phyloP scores from a whole-genome alignment of 108 stramenopile species.

The Fistulifera pelliculosa region DNA sequence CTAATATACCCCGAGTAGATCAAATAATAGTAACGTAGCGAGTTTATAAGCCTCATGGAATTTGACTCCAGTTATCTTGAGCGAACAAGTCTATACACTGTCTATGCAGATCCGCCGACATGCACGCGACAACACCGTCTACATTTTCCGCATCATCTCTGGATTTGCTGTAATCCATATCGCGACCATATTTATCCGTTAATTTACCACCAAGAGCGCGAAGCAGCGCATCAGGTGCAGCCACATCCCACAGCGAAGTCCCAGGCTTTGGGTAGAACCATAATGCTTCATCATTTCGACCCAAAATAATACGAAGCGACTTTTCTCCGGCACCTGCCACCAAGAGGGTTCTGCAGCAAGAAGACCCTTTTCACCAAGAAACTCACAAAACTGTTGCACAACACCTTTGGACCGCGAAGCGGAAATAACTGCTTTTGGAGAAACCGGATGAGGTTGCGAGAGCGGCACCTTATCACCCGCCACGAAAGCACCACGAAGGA shows the following conservation, averaged over 20 bases:
- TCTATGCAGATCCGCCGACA: slow-evolving; percentile 26
- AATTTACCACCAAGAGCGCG: slow-evolving; percentile 38
- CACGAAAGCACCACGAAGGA: slow-evolving; percentile 35
- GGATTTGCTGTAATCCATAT: slow-evolving; percentile 46
- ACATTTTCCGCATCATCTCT: slow-evolving; percentile 36
- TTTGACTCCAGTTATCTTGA: slow-evolving; percentile 31
- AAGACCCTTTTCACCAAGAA: slow-evolving; percentile 29
- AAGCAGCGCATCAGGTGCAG: slow-evolving; percentile 49
- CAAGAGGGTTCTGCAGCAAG: slow-evolving; percentile 31
- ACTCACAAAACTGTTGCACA: slow-evolving; percentile 32
- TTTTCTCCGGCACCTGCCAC: slow-evolving; percentile 54
- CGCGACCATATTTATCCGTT: slow-evolving; percentile 41
- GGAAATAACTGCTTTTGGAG: slow-evolving; percentile 44
- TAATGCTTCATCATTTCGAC: slow-evolving; percentile 33
- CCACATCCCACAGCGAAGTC: slow-evolving; percentile 60
- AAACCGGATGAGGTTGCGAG: slow-evolving; percentile 2
- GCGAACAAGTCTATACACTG: slow-evolving; percentile 35
- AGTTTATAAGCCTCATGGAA: background rate
- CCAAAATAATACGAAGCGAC: slow-evolving; percentile 31
- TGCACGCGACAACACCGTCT: slow-evolving; percentile 45
- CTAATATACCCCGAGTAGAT: too few relatives aligned
- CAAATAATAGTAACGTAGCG: too few relatives aligned
- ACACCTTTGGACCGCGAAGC: slow-evolving; percentile 34
- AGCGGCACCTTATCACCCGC: slow-evolving; percentile 18
- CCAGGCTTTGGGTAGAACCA: slow-evolving; percentile 59